Base-by-base conservation (phyloP, 208 protist species). In the Leishmania guyanensis region DNA sequence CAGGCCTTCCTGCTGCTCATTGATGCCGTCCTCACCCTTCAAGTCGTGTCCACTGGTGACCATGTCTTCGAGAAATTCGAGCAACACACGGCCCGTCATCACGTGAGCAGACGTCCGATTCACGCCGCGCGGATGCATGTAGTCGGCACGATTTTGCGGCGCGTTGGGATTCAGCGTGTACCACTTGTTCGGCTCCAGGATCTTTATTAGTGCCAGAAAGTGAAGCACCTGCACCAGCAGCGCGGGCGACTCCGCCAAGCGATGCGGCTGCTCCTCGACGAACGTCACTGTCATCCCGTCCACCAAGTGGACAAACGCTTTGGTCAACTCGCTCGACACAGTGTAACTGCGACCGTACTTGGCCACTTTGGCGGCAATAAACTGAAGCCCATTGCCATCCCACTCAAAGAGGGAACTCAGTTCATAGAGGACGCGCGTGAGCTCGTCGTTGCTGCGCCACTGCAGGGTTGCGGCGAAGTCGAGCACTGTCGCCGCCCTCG, bases 141-240 rank as follows among this genome's bases (percentile, higher is more conserved):
- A 97, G 87, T 97, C 92, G 6, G 91, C 91, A 26, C 94, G 87
- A 78, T 97, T 97, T 26, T 88, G 89, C 60, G 86, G 86, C 2
- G 86, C 76, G 81, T 93, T 94, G 6, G 86, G 70, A 53, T 91
- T 92, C 53, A 77, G 80, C 12, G 92, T 89, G 84, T 91, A 96
- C 93, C 94, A 98, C 84, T 86, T 88, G 82, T 98, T 96, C 39
- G 94, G 94, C 86, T 96, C 89, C 75, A 96, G 90, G 1, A 98
- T 76, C 78, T 95, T 95, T 29, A 96, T 90, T 0, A 95, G 83
- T 1, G 94, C 92, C 39, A 98, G 85, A 77, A 98, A 98, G 80
- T 96, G 90, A 5, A 96, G 80, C 39, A 98, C 87, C 73, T 95
- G 90, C 4, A 89, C 84, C 9, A 88, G 83, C 65, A 98, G 77